Percentiles rank a stretch among this genome's conserved stretches.
phyloP scores from a whole-genome alignment of 1,139 yeast species.

The Kodamaea alishanica region DNA sequence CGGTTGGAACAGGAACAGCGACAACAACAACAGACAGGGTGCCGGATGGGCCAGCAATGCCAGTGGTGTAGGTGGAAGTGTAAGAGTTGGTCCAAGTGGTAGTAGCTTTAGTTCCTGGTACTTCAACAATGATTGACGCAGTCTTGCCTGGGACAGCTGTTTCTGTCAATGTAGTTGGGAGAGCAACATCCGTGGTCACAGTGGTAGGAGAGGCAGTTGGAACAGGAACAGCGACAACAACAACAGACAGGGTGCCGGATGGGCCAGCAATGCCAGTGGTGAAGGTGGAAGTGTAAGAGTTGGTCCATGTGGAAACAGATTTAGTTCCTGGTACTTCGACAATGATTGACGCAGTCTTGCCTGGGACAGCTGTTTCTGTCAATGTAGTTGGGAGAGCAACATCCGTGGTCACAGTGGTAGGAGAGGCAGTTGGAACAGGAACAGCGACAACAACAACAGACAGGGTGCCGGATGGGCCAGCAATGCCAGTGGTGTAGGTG shows the following conservation, averaged over 20 bases:
- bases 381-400: too few relatives aligned
- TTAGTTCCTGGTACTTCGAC: slow-evolving; percentile 5
- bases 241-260: slow-evolving; percentile 13
- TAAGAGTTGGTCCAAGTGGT: slow-evolving; percentile 5
- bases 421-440: slow-evolving; percentile 9
- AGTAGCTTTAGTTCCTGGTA: slow-evolving; percentile 10
- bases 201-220: slow-evolving; percentile 12
- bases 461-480: slow-evolving; percentile 6
- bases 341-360: slow-evolving; percentile 8
- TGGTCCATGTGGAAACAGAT: slow-evolving; percentile 5
- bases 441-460: slow-evolving; percentile 10
- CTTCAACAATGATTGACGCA: slow-evolving; percentile 10
- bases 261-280: too few relatives aligned
- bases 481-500: too few relatives aligned
- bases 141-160: slow-evolving; percentile 10
- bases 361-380: too few relatives aligned
- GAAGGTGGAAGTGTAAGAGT: too few relatives aligned
- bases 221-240: slow-evolving; percentile 14
- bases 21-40: slow-evolving; percentile 10
- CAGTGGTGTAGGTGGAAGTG: too few relatives aligned
- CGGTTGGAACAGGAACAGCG: slow-evolving; percentile 9
- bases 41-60: slow-evolving; percentile 4
- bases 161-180: slow-evolving; percentile 5
- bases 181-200: slow-evolving; percentile 6
- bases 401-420: too few relatives aligned